Conservation (phyloP, 345 rosid genomes). For the Citrus trifoliata region DNA sequence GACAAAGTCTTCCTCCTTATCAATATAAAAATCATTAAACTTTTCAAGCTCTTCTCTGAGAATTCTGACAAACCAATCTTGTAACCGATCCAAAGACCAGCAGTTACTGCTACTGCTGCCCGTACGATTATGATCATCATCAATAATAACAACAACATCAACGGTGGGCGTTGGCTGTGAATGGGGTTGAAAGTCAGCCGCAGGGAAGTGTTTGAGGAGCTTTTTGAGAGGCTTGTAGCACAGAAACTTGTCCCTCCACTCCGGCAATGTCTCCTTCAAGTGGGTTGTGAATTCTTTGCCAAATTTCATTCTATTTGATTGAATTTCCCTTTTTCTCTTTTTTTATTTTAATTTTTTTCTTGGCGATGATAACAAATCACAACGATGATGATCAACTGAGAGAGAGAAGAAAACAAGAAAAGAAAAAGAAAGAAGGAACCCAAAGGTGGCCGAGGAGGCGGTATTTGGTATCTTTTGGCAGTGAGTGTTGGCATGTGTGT, state of each 20-base stretch:
- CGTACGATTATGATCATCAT: conserved; percentile 10
- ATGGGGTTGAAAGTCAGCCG: conserved; percentile 12
- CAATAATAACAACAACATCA: neutral
- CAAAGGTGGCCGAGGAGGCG: neutral
- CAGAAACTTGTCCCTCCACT: conserved; percentile 95
- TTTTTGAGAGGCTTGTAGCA: conserved; percentile 88
- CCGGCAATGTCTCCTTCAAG: conserved; percentile 86
- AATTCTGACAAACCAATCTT: conserved; percentile 69
- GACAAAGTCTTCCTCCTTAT: conserved; percentile 87
- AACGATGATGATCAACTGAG: neutral
- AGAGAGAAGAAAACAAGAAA: neutral
- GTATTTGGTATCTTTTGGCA: conserved; percentile 24
- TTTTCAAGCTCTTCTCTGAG: conserved; percentile 88
- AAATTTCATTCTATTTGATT: conserved; percentile 58
- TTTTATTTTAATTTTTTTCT: neutral
- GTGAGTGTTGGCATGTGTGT: neutral
- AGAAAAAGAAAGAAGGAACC: neutral
- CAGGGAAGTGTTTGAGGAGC: conserved; percentile 52
- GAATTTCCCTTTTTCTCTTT: neutral
- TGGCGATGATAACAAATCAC: neutral
- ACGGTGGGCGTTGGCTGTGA: neutral
- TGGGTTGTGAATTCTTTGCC: conserved; percentile 90
- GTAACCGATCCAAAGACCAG: conserved; percentile 35
- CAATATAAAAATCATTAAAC: conserved; percentile 86
- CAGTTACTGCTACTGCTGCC: neutral